Conservation (phyloP, 805 yeast species). For the Candida caryicola region DNA sequence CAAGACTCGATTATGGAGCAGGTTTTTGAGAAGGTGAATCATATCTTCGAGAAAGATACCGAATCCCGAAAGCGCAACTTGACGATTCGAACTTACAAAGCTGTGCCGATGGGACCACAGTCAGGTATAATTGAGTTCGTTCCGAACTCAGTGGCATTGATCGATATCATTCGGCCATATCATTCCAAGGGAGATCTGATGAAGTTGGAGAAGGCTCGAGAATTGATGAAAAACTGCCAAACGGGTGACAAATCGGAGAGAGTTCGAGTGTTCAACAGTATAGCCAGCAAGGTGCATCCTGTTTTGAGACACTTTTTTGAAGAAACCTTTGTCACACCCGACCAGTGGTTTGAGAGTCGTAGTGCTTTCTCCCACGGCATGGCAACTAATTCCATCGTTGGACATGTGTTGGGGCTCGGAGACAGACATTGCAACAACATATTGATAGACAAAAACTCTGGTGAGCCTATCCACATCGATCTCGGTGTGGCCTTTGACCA, state of each 20-base stretch:
- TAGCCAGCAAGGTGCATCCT: constrained; percentile 58
- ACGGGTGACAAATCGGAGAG: constrained; percentile 42
- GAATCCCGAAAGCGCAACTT: constrained; percentile 57
- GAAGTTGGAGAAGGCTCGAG: constrained; percentile 57
- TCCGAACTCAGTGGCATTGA: constrained; percentile 65
- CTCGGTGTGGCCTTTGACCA: constrained; percentile 96
- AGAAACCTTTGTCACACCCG: constrained; percentile 61
- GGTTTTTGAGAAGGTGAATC: constrained; percentile 84
- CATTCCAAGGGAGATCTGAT: constrained; percentile 54
- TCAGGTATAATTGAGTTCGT: constrained; percentile 93
- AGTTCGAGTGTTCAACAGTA: constrained; percentile 42
- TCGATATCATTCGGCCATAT: constrained; percentile 62
- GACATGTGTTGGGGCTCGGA: constrained; percentile 86
- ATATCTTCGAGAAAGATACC: constrained; percentile 53
- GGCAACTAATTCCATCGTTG: constrained; percentile 83
- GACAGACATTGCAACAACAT: constrained; percentile 94
- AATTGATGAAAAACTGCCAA: constrained; percentile 59
- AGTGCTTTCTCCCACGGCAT: constrained; percentile 69
- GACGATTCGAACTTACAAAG: constrained; percentile 78
- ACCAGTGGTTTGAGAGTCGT: constrained; percentile 70
- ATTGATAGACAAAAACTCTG: constrained; percentile 71
- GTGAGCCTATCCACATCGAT: constrained; percentile 95
- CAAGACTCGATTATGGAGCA: constrained; percentile 99
- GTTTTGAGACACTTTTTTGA: constrained; percentile 69
- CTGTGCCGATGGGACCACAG: constrained; percentile 82